Evolutionary conservation across 345 rosid species (phyloP).

Genomic region (Xanthoceras sorbifolium): DNA sequence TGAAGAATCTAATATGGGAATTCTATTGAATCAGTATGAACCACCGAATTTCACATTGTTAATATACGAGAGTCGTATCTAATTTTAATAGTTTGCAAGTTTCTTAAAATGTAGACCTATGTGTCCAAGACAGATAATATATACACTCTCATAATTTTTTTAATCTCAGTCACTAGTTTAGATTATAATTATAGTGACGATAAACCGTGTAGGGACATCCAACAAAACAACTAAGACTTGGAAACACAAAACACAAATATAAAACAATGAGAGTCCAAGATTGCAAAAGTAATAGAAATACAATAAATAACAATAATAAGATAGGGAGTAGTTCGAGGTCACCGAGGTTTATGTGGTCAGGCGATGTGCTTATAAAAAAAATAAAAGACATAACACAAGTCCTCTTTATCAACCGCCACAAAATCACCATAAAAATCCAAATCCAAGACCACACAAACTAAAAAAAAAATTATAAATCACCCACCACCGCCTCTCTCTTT

Average conservation of each 20-base stretch:
- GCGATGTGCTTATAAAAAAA: neutral
- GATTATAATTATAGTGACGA: neutral
- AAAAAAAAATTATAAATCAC: neutral
- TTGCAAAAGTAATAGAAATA: neutral
- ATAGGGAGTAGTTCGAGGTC: constrained; percentile 15
- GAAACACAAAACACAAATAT: neutral
- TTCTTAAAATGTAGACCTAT: no score
- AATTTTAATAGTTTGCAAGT: no score
- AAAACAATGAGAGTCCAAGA: neutral
- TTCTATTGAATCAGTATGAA: no score
- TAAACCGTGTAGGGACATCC: neutral
- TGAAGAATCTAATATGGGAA: no score
- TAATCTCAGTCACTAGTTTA: neutral
- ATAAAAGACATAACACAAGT: constrained; percentile 5
- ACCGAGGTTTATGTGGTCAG: constrained; percentile 25
- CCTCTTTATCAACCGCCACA: constrained; percentile 11
- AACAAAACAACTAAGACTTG: neutral
- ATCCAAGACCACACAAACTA: neutral
- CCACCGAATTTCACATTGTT: no score
- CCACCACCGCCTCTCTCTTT: constrained; percentile 1
- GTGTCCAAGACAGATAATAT: no score
- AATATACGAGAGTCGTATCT: no score
- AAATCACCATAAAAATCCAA: constrained; percentile 8
- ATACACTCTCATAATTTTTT: no score
- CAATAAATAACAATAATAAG: neutral